Evolutionary conservation across 2,329 filamentous ascomycete genomes (phyloP).

Genomic region (Aspergillus sp.): DNA sequence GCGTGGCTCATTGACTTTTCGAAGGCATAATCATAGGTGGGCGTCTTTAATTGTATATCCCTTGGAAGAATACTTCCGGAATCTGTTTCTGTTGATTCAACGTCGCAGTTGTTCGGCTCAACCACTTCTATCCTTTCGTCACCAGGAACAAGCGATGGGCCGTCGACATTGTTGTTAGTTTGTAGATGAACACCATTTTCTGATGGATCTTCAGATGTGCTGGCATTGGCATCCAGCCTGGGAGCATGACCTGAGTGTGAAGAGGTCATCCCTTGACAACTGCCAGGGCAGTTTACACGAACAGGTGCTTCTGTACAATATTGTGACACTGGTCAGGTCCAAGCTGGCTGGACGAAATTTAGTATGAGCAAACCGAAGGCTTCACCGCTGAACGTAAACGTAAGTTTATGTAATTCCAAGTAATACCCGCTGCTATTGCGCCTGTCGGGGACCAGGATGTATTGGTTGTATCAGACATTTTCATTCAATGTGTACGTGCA

Average conservation of each 20-base stretch:
- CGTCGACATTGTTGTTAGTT: neutral
- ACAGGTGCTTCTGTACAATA: neutral
- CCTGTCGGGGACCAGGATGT: neutral
- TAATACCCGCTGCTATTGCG: neutral
- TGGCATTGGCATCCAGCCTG: conserved; percentile 26
- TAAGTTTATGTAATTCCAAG: neutral
- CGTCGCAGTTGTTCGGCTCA: conserved; percentile 12
- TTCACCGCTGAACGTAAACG: neutral
- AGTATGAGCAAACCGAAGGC: neutral
- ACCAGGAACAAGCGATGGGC: neutral
- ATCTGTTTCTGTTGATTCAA: conserved; percentile 9
- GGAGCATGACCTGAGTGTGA: conserved; percentile 15
- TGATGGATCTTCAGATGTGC: conserved; percentile 14
- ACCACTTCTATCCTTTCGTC: conserved; percentile 17
- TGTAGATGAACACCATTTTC: conserved; percentile 8
- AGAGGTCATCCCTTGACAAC: conserved; percentile 23
- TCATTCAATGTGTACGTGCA: too few species aligned
- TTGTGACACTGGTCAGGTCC: neutral
- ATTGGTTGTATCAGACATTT: neutral
- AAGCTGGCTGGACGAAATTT: neutral
- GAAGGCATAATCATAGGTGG: conserved; percentile 89
- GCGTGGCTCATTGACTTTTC: conserved; percentile 94
- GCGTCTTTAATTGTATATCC: conserved; percentile 65
- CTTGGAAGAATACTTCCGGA: conserved; percentile 37
- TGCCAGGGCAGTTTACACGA: neutral